Base-by-base conservation (phyloP, 306 rosid species). In the Luffa acutangula region DNA sequence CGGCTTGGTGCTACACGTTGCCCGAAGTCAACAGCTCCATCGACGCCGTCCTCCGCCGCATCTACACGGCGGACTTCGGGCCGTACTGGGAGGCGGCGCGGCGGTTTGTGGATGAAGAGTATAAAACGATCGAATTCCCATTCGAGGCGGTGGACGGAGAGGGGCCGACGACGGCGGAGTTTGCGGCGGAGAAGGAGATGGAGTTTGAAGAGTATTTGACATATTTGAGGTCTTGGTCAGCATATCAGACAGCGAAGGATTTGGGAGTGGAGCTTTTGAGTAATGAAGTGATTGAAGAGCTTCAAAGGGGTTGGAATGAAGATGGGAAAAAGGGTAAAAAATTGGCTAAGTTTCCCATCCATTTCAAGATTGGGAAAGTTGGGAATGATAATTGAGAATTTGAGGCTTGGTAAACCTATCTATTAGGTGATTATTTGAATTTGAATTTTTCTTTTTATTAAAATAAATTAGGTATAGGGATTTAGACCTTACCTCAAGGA, bases 221-320 rank as follows among this genome's bases (percentile, higher is more conserved):
- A 0, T 92, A 87, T 17, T 3, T 92, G 56, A 87, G 85, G 83
- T 92, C 97, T 2, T 65, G 89, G 88, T 94, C 98, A 17, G 90
- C 97, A 2, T 94, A 94, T 83, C 95, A 92, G 78, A 87, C 87
- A 3, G 97, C 97, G 0, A 92, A 80, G 81, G 91, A 85, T 6
- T 85, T 83, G 51, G 96, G 94, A 5, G 87, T 92, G 84, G 98
- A 92, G 86, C 89, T 88, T 78, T 80, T 92, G 77, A 72, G 71
- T 1, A 82, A 81, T 7, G 89, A 79, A 69, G 80, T 87, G 12
- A 37, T 88, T 64, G 80, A 85, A 80, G 84, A 83, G 7, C 86
- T 94, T 60, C 79, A 79, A 82, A 9, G 45, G 78, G 91, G 87
- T 84, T 94, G 98, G 98, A 83, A 56, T 77, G 87, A 81, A 75